phyloP scores from a whole-genome alignment of 2,329 filamentous ascomycete species.

The Diaporthe capsici region DNA sequence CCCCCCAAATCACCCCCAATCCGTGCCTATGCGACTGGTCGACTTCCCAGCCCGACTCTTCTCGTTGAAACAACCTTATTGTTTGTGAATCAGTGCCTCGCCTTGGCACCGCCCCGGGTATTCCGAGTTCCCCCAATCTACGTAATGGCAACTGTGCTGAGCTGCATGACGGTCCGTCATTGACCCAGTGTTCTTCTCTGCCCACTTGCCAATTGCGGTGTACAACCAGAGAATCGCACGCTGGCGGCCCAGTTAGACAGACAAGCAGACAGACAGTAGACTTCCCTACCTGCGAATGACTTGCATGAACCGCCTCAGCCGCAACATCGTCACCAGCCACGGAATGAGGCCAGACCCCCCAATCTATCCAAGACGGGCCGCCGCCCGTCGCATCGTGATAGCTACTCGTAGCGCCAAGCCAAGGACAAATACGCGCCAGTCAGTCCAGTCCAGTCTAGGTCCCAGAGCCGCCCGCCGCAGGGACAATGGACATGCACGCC shows the following conservation, averaged over 20 bases:
- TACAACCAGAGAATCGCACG: neutral
- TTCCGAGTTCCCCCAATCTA: neutral
- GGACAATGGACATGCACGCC: neutral
- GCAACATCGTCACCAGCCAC: conserved; percentile 6
- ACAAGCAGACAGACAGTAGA: neutral
- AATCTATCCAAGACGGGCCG: conserved; percentile 15
- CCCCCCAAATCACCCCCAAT: neutral
- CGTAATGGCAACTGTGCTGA: neutral
- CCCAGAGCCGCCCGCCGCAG: conserved; percentile 4
- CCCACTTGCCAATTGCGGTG: conserved; percentile 13
- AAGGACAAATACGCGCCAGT: neutral
- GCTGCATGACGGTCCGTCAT: neutral
- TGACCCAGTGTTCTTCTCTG: neutral
- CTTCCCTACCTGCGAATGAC: neutral
- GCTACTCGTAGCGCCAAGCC: neutral
- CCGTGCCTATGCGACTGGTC: conserved; percentile 15
- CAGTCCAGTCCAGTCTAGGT: neutral
- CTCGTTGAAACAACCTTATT: conserved; percentile 31
- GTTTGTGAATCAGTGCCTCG: conserved; percentile 25
- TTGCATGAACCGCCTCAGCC: conserved; percentile 15
- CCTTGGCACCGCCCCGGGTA: conserved; percentile 13
- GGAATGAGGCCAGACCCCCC: neutral
- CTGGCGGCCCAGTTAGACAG: neutral
- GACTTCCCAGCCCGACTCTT: neutral
- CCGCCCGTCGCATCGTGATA: too few relatives aligned